Conservation (phyloP, 176 grass and related monocot species). For the Hordeum marinum region DNA sequence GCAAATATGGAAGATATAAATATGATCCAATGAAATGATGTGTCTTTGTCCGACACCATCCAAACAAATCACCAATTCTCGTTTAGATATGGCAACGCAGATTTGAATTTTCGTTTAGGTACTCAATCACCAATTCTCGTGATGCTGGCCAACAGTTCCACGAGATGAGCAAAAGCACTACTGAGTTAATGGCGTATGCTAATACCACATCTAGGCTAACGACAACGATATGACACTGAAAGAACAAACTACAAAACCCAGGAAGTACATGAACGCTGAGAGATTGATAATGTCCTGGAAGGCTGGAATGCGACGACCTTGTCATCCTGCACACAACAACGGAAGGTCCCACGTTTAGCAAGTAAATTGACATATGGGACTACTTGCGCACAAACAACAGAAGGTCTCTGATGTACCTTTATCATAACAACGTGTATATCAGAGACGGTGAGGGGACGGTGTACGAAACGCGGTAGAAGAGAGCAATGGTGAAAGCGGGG, state of each 20-base stretch:
- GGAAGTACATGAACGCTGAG: slow-evolving; percentile 70
- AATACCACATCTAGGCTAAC: not conserved
- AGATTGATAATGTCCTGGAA: slow-evolving; percentile 64
- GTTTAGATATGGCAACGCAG: too few relatives aligned
- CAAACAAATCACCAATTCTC: too few relatives aligned
- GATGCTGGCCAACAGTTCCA: slow-evolving; percentile 14
- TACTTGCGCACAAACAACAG: too few relatives aligned
- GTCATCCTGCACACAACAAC: slow-evolving; percentile 60
- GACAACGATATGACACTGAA: not conserved
- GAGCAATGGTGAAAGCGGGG: slow-evolving; percentile 32
- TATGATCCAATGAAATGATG: too few relatives aligned
- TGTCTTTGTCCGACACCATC: too few relatives aligned
- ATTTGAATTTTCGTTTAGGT: too few relatives aligned
- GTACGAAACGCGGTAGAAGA: slow-evolving; percentile 67
- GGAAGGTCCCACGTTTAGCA: not conserved
- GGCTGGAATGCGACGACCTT: slow-evolving; percentile 64
- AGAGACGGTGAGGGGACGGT: not conserved
- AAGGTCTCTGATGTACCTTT: too few relatives aligned
- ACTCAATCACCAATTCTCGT: not conserved
- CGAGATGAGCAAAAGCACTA: not conserved
- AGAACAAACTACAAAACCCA: not conserved
- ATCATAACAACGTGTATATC: not conserved
- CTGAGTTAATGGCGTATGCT: not conserved
- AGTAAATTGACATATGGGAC: not conserved
- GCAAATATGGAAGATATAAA: too few relatives aligned